Percentiles rank a stretch among this genome's conserved stretches.
These are phyloP conservation scores for Delphinella strobiligena DNA, from an alignment of 2,329 filamentous ascomycete genomes.

Conservation along the genomic window DNA sequence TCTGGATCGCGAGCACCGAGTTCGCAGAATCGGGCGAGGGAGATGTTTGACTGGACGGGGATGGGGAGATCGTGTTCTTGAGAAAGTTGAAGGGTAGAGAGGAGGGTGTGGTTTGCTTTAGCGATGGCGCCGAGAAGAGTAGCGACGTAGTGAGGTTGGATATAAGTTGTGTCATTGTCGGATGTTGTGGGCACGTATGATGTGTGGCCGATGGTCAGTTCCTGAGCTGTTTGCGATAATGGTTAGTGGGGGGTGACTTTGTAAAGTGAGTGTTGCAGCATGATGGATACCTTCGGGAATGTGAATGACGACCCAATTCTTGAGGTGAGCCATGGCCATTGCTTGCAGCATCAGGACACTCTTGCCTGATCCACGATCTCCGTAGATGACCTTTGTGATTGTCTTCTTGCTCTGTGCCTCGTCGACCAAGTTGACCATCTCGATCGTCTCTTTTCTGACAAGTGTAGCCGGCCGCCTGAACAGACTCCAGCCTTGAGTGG, in stretches of 20 bases:
- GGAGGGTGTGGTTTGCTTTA: constrained; percentile 57
- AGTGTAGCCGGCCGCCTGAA: constrained; percentile 74
- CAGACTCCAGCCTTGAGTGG: constrained; percentile 74
- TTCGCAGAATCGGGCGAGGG: constrained; percentile 56
- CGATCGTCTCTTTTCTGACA: constrained; percentile 64
- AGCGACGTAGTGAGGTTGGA: constrained; percentile 67
- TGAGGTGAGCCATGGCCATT: constrained; percentile 66
- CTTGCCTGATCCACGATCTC: constrained; percentile 69
- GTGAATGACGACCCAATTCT: constrained; percentile 79
- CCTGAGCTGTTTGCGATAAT: constrained; percentile 64
- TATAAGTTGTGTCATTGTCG: constrained; percentile 44
- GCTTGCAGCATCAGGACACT: constrained; percentile 76
- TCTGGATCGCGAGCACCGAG: constrained; percentile 63
- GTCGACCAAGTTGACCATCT: constrained; percentile 39
- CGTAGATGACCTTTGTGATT: constrained; percentile 56
- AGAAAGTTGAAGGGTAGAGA: constrained; percentile 42
- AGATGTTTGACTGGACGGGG: constrained; percentile 44
- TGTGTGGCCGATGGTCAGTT: constrained; percentile 67
- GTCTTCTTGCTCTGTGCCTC: constrained; percentile 34
- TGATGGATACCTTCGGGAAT: constrained; percentile 64
- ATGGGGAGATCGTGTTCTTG: constrained; percentile 47
- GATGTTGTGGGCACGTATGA: constrained; percentile 61
- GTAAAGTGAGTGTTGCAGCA: constrained; percentile 12
- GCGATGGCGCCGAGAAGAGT: constrained; percentile 61
- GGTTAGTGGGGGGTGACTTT: constrained; percentile 13